Evolutionary conservation across 352 stramenopile genomes (phyloP).

Genomic region (Phytophthora europaea): DNA sequence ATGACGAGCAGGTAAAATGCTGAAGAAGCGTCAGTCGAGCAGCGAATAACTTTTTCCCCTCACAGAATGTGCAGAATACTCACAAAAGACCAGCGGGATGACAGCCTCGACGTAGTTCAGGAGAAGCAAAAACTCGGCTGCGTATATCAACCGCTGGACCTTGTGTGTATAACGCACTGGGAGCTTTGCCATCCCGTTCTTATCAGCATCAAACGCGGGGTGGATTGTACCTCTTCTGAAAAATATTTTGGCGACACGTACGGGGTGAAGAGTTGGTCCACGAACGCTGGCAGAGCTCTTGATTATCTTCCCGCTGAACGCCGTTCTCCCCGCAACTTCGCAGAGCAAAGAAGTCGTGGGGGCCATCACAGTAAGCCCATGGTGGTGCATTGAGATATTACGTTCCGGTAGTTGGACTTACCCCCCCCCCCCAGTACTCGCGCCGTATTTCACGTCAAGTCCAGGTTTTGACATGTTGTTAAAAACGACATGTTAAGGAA

Average conservation of each 20-base stretch:
- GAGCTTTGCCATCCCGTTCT: not conserved
- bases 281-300: not conserved
- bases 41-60: not conserved
- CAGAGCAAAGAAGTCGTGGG: not conserved
- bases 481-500: too few relatives aligned
- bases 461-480: too few relatives aligned
- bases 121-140: not conserved
- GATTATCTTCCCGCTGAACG: too few relatives aligned
- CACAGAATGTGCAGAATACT: not conserved
- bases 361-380: not conserved
- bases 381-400: too few relatives aligned
- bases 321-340: too few relatives aligned
- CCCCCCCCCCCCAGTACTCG: too few relatives aligned
- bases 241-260: not conserved
- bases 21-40: not conserved
- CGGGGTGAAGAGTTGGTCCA: not conserved
- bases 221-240: not conserved
- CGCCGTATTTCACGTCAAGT: too few relatives aligned
- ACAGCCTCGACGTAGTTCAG: not conserved
- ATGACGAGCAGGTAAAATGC: not conserved
- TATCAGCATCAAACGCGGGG: not conserved
- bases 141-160: not conserved
- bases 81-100: slow-evolving; percentile 2
- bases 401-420: too few relatives aligned
- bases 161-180: not conserved